Evolutionary conservation across 1,284 basidiomycete species (phyloP), one percentile per base, ranked within the genome.

Genomic region (Ceratobasidium sp.): DNA sequence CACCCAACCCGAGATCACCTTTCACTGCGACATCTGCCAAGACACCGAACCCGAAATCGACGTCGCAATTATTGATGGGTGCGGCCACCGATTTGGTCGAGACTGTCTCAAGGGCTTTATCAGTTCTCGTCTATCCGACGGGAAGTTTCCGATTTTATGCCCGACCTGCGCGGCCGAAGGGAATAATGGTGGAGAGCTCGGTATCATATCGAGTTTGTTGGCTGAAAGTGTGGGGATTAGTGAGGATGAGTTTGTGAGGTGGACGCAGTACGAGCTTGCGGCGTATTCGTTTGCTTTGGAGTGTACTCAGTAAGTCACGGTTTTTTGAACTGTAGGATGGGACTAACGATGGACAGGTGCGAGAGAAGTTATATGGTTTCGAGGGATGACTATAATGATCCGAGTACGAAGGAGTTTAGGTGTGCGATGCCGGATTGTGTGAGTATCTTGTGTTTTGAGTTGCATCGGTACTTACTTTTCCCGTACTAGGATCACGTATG

Each of bases 131-230:
- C 83, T 93, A 33, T 81, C 84, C 3, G 88, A 91, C 54, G 88
- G 87, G 73, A 86, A 87, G 17, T 92, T 89, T 79, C 91, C 92
- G 0, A 88, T 93, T 54, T 80, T 88, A 9, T 93, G 92, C 81
- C 92, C 92, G 0, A 81, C 85, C 13, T 93, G 92, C 80, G 74
- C 50, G 20, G 61, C 44, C 5, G 71, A 61, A 13, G 62, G 70
- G 26, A 83, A 84, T n/a, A 85, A 86, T 54, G 85, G 85, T 78
- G 83, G 88, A 88, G 78, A 77, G 87, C 82, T 40, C 67, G 57
- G 65, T 44, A n/a, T 67, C 13, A 26, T 74, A 46, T 64, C 59
- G 44, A 74, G 71, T 38, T 74, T 59, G 71, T n/a, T 74, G n/a
- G 71, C 71, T 13, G 86, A 87, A 59, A 82, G 87, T 65, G 84